Evolutionary conservation across 169 alveolate species (phyloP).

Genomic region (Toxoplasma gondii): DNA sequence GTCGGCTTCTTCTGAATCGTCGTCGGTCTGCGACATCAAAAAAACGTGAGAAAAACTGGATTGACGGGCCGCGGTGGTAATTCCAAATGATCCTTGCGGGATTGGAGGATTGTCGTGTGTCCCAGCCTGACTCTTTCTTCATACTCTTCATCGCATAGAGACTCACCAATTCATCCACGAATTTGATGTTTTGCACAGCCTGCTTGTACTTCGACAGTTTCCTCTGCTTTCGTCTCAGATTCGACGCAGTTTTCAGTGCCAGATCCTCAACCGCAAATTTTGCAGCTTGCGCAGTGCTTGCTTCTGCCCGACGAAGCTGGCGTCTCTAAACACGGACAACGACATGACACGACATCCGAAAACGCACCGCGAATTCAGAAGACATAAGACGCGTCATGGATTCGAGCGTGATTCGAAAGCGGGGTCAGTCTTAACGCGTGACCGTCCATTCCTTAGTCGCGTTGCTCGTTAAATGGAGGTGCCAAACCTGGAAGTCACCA

Average conservation of each 20-base stretch:
- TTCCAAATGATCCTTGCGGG: too few species aligned
- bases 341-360: background rate
- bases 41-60: too few species aligned
- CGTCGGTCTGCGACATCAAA: background rate
- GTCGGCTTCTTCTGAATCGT: background rate
- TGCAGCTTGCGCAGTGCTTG: background rate
- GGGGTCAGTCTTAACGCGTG: too few species aligned
- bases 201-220: constrained; percentile 12
- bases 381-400: too few species aligned
- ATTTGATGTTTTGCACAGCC: background rate
- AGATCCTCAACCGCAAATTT: constrained; percentile 17
- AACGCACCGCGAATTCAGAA: too few species aligned
- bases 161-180: background rate
- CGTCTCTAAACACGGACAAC: background rate
- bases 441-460: too few species aligned
- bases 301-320: background rate
- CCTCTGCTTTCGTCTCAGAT: background rate
- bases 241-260: constrained; percentile 22
- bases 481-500: too few species aligned
- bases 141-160: background rate
- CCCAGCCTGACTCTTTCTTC: too few species aligned
- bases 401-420: too few species aligned
- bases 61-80: too few species aligned
- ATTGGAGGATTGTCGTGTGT: too few species aligned
- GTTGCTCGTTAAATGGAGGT: too few species aligned